Percentiles rank a stretch among this genome's conserved stretches.
phyloP scores from a whole-genome alignment of 129 eudicot genomes.

The Centaurea solstitialis region DNA sequence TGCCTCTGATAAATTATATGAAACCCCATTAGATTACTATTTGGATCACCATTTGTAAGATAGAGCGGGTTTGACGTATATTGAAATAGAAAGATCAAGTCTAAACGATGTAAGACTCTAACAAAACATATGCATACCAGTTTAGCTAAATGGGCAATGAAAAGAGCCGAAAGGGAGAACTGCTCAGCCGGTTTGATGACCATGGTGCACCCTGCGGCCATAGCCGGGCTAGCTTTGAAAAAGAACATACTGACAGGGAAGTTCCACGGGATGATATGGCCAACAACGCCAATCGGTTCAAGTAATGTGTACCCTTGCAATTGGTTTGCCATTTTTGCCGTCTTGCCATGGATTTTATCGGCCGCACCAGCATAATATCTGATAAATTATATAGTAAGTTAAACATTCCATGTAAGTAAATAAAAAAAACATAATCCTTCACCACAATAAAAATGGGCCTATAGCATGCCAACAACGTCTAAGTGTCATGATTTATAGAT shows the following conservation, averaged over 20 bases:
- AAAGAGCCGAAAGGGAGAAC: constrained; percentile 88
- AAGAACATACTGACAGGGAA: constrained; percentile 71
- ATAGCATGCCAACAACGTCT: neutral
- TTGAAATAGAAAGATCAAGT: neutral
- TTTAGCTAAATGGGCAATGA: constrained; percentile 73
- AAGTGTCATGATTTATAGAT: neutral
- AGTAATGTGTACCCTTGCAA: constrained; percentile 74
- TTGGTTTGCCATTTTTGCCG: constrained; percentile 63
- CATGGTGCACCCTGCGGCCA: constrained; percentile 98
- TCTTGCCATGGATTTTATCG: constrained; percentile 83
- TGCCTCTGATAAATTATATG: too few species aligned
- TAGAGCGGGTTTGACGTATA: neutral
- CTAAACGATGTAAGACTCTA: neutral
- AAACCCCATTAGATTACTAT: neutral
- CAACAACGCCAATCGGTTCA: constrained; percentile 91
- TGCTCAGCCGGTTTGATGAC: constrained; percentile 94
- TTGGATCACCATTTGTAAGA: neutral
- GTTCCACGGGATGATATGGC: constrained; percentile 97
- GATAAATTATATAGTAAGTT: neutral
- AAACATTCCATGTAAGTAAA: neutral
- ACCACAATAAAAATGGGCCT: neutral
- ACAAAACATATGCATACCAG: constrained; percentile 35
- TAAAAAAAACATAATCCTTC: neutral
- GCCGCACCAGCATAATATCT: constrained; percentile 94
- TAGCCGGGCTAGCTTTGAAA: constrained; percentile 68